phyloP scores from a whole-genome alignment of 78 protist species.

The Dictyostelium purpureum region DNA sequence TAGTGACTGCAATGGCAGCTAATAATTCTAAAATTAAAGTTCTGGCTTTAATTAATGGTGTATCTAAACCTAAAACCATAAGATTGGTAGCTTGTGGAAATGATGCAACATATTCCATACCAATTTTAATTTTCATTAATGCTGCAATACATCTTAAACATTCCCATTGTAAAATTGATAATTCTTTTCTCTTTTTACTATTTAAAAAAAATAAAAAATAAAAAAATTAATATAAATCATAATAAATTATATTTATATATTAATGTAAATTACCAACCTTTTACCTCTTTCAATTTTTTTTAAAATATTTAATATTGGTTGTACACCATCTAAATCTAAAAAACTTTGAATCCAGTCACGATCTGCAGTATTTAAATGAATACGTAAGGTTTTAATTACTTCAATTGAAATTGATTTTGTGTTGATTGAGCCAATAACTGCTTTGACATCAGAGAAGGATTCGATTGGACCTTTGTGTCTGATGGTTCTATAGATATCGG shows the following conservation, averaged over 20 bases:
- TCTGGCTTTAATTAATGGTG: conserved; percentile 43
- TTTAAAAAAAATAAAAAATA: not conserved
- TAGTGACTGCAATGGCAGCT: conserved; percentile 41
- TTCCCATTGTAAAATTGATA: conserved; percentile 33
- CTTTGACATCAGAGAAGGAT: conserved; percentile 46
- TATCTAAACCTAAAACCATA: conserved; percentile 29
- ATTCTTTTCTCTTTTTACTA: conserved; percentile 32
- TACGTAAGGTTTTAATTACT: conserved; percentile 40
- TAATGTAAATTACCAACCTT: not conserved
- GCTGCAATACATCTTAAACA: conserved; percentile 53
- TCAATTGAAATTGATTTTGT: conserved; percentile 3
- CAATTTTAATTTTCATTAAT: conserved; percentile 53
- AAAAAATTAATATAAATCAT: not conserved
- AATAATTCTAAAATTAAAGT: conserved; percentile 28
- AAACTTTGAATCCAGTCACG: conserved; percentile 52
- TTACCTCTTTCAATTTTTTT: conserved; percentile 18
- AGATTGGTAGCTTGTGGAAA: conserved; percentile 39
- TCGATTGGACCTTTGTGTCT: not conserved
- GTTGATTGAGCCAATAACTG: conserved; percentile 27
- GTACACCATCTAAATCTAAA: conserved; percentile 41
- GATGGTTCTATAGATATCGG: conserved; percentile 12
- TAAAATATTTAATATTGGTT: conserved; percentile 48
- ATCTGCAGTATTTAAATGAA: conserved; percentile 34
- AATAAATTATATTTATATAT: not conserved
- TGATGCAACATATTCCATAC: conserved; percentile 60